Base-by-base conservation (phyloP, 1,284 basidiomycete species). In the Dichomitus squalens region DNA sequence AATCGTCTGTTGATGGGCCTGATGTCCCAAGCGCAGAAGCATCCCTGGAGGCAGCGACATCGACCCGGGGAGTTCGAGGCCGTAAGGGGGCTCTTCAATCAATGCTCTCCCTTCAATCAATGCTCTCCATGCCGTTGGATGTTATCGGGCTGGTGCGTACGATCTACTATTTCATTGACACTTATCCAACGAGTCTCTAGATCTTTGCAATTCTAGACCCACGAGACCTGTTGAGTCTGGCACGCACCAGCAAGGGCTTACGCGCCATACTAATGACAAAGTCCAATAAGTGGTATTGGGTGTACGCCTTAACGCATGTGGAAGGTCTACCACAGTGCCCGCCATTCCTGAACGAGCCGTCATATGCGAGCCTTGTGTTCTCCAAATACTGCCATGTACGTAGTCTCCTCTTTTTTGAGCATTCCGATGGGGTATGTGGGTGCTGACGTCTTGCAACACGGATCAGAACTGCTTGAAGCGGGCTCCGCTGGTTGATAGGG, bases 131-230 rank as follows among this genome's bases (percentile, higher is more conserved):
- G 53, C 48, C 53, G 9, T 48, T 55, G 16, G 53, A 55, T 11
- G 29, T 55, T 12, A 20, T 55, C 4, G 34, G 41, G 7, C 39
- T 49, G 53, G 40, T 55, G 25, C 16, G 44, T 34, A 2, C 33
- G 7, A 39, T 18, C 34, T 25, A 4, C 7, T 44, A 3, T 23
- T 27, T 3, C 14, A 35, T 27, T 16, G 11, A 2, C 6, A 21
- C n/a, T n/a, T 16, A 35, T 29, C 5, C 2, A n/a, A 25, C 4
- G n/a, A 38, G 9, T n/a, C 49, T 29, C 39, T 27, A 84, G 81
- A 79, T 83, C 58, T 76, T 81, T 50, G 70, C 73, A 6, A 70
- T 77, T 53, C 68, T 84, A 44, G 66, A 70, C 41, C 80, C 83
- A 1, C 62, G 73, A 31, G 83, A 85, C 62, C 65, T 85, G 46